These are phyloP conservation scores for Pseudocercospora vitis DNA, from an alignment of 2,329 filamentous ascomycete species.

Conservation along the genomic window DNA sequence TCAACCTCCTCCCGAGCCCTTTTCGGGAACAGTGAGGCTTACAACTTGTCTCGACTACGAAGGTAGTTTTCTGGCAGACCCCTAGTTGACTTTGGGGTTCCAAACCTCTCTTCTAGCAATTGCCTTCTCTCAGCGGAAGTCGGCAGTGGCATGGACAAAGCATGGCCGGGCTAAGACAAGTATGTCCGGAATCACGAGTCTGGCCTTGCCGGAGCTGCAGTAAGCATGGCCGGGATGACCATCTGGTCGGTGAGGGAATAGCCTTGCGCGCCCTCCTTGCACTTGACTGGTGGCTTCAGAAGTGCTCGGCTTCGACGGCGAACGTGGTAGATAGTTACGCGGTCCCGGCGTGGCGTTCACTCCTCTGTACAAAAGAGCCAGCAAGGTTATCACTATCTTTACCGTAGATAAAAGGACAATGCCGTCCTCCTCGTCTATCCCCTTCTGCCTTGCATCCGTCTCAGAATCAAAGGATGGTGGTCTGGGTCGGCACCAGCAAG, in stretches of 20 bases:
- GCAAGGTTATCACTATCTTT: background rate
- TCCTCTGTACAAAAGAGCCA: background rate
- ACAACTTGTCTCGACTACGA: too few relatives aligned
- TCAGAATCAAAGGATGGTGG: background rate
- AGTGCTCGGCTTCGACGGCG: too few relatives aligned
- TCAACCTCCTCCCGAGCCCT: background rate
- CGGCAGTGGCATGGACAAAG: background rate
- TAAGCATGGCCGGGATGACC: background rate
- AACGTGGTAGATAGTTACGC: too few relatives aligned
- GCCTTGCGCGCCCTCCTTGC: too few relatives aligned
- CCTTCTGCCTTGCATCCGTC: too few relatives aligned
- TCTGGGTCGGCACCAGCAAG: background rate
- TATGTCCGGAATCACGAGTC: background rate
- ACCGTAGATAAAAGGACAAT: background rate
- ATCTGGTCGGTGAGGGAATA: background rate
- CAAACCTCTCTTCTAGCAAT: too few relatives aligned
- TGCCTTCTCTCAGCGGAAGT: too few relatives aligned
- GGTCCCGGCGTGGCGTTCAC: too few relatives aligned
- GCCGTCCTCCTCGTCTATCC: background rate
- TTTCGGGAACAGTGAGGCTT: background rate
- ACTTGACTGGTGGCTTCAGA: too few relatives aligned
- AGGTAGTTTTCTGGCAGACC: too few relatives aligned
- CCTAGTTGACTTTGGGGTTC: too few relatives aligned
- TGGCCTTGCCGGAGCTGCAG: background rate
- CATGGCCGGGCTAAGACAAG: background rate